Percentiles rank a stretch among this genome's conserved stretches.
These are phyloP conservation scores for Psilocybe azurescens DNA, from an alignment of 768 basidiomycete genomes.

Conservation along the genomic window DNA sequence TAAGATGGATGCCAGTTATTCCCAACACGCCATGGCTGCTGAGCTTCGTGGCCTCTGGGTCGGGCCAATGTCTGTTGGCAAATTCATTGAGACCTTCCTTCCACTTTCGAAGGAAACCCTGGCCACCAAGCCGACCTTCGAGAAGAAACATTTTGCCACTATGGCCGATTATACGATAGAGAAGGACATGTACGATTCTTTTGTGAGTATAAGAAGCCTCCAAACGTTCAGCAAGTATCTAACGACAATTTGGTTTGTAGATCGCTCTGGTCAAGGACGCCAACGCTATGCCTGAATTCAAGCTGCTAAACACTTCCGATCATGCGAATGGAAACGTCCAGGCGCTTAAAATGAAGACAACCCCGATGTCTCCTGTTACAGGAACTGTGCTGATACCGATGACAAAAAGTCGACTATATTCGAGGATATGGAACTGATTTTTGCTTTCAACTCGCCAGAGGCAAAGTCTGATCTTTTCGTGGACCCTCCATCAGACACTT, in stretches of 20 bases:
- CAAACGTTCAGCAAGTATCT: no score
- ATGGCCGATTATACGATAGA: neutral
- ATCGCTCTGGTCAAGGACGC: neutral
- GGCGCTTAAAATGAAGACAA: conserved; percentile 1
- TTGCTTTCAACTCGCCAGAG: conserved; percentile 21
- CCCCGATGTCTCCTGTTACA: conserved; percentile 8
- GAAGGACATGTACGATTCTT: conserved; percentile 9
- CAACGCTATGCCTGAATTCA: conserved; percentile 1
- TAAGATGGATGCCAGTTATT: no score
- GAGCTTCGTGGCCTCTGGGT: conserved; percentile 7
- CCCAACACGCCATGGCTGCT: no score
- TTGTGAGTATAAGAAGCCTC: no score
- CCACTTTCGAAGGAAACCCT: neutral
- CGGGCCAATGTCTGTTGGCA: conserved; percentile 8
- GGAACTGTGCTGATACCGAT: neutral
- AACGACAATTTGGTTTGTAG: no score
- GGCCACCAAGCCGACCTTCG: neutral
- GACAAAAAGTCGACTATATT: no score
- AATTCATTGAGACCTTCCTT: conserved; percentile 6
- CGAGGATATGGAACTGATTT: conserved; percentile 2
- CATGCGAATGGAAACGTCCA: neutral
- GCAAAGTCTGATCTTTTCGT: conserved; percentile 18
- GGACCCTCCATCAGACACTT: neutral
- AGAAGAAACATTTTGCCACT: neutral
- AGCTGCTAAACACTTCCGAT: conserved; percentile 11